Conservation (phyloP, 1,284 basidiomycete species). For the Cystobasidium sp. region DNA sequence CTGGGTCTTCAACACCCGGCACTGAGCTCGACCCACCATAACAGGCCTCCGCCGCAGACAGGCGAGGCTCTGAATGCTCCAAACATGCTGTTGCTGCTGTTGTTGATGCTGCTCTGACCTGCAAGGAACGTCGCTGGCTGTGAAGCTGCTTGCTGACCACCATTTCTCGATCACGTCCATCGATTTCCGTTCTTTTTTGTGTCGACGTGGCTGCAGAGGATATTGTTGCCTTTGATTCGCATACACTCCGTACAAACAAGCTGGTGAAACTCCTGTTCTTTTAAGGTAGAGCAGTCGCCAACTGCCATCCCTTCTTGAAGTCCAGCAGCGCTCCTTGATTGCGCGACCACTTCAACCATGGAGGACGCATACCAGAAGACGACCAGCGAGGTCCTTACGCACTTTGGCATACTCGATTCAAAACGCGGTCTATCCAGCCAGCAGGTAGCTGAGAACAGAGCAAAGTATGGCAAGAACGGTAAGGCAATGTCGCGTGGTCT, state of each 20-base stretch:
- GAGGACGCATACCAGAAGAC: constrained; percentile 48
- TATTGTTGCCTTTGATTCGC: not conserved
- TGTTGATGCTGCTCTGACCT: not conserved
- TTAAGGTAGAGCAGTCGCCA: not conserved
- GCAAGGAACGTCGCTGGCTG: not conserved
- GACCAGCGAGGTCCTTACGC: constrained; percentile 46
- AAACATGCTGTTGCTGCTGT: constrained; percentile 64
- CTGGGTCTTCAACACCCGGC: not conserved
- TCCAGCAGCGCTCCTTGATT: not conserved
- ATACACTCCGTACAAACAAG: not conserved
- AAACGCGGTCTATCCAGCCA: constrained; percentile 44
- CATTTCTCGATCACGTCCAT: constrained; percentile 14
- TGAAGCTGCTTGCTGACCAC: not conserved
- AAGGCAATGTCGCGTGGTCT: not conserved
- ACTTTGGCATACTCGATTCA: constrained; percentile 47
- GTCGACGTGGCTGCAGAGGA: constrained; percentile 1
- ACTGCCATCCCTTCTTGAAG: not conserved
- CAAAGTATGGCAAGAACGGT: constrained; percentile 42
- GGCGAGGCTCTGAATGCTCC: constrained; percentile 73
- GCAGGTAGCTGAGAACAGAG: constrained; percentile 37
- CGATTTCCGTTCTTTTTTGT: constrained; percentile 7
- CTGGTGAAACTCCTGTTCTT: not conserved
- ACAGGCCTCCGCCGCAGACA: constrained; percentile 70
- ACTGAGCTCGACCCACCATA: constrained; percentile 65
- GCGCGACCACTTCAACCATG: constrained; percentile 33